Percentiles rank a stretch among this genome's conserved stretches.
phyloP scores from a whole-genome alignment of 2,329 filamentous ascomycete species.

The Hypoxylon sp. region DNA sequence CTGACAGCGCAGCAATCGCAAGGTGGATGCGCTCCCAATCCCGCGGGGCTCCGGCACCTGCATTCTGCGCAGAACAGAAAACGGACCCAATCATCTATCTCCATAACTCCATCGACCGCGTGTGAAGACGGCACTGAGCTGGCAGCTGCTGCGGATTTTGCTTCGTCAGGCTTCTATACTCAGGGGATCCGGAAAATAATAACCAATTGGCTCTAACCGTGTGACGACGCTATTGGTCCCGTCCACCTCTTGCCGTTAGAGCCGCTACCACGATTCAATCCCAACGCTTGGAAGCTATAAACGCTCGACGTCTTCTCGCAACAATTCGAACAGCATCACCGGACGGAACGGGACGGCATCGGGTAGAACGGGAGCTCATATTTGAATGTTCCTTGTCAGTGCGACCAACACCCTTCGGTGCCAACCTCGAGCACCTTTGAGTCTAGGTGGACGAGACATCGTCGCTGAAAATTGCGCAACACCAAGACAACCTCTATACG shows the following conservation, averaged over 20 bases:
- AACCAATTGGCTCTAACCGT: conserved; percentile 9
- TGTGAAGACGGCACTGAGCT: conserved; percentile 33
- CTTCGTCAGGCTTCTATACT: conserved; percentile 22
- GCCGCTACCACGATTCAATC: conserved; percentile 25
- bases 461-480: not conserved
- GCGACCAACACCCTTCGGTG: not conserved
- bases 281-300: conserved; percentile 13
- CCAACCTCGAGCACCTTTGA: not conserved
- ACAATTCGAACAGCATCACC: not conserved
- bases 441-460: not conserved
- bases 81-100: conserved; percentile 30
- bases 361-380: conserved; percentile 3
- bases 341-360: conserved; percentile 2
- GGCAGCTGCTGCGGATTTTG: conserved; percentile 23
- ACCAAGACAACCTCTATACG: not conserved
- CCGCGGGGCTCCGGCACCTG: conserved; percentile 38
- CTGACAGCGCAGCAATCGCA: conserved; percentile 37
- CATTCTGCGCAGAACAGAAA: conserved; percentile 23
- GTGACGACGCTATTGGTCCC: conserved; percentile 10
- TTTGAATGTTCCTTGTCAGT: not conserved
- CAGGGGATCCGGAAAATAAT: conserved; percentile 19
- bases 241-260: conserved; percentile 13
- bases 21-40: conserved; percentile 32
- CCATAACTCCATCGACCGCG: conserved; percentile 13
- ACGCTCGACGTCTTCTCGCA: not conserved